Evolutionary conservation across 2,329 filamentous ascomycete genomes (phyloP).

Genomic region (Helminthosporium solani): DNA sequence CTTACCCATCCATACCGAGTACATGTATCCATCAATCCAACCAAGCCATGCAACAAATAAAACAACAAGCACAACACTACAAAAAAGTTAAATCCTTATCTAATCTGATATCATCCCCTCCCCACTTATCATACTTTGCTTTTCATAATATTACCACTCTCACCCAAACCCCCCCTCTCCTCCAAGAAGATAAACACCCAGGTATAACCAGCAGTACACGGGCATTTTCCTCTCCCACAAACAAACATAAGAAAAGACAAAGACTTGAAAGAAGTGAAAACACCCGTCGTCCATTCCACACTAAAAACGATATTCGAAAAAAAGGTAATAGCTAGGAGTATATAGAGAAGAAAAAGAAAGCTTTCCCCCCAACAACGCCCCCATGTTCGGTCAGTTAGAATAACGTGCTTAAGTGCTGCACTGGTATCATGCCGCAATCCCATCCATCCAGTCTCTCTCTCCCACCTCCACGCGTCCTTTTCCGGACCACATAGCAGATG

Average conservation of each 20-base stretch:
- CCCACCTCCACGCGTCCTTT: not conserved
- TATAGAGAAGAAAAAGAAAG: conserved; percentile 16
- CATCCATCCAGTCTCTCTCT: not conserved
- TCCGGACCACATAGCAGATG: not conserved
- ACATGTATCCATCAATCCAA: too few relatives aligned
- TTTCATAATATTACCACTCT: too few relatives aligned
- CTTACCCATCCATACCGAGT: too few relatives aligned
- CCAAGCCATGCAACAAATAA: too few relatives aligned
- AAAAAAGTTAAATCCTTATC: too few relatives aligned
- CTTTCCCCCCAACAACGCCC: conserved; percentile 9
- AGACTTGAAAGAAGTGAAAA: conserved; percentile 20
- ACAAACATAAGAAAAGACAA: conserved; percentile 32
- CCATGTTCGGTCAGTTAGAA: conserved; percentile 14
- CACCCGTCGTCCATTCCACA: conserved; percentile 20
- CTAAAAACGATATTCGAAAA: conserved; percentile 41
- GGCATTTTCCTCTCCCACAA: too few relatives aligned
- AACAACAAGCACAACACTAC: too few relatives aligned
- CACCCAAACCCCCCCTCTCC: too few relatives aligned
- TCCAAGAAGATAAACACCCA: too few relatives aligned
- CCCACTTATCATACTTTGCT: too few relatives aligned
- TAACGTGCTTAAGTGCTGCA: conserved; percentile 36
- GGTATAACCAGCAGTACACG: too few relatives aligned
- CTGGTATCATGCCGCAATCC: conserved; percentile 41
- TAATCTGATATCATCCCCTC: too few relatives aligned
- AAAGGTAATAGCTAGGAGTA: conserved; percentile 31